Base-by-base conservation (phyloP, 2,329 filamentous ascomycete genomes). In the Venturia nashicola region DNA sequence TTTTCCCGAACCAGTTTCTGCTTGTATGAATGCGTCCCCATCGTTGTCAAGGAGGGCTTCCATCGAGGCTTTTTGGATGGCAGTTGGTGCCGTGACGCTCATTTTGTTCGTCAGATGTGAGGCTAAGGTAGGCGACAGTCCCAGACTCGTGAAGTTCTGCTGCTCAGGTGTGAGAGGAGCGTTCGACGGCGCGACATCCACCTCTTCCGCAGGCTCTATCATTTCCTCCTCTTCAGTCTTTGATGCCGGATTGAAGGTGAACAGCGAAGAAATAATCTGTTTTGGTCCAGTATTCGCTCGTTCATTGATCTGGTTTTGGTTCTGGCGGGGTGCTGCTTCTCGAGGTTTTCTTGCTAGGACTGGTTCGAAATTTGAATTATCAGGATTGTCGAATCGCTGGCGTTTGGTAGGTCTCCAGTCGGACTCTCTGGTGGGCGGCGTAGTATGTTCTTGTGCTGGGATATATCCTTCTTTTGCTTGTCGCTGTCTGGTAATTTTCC, bases 1-100 rank as follows among this genome's bases (percentile, higher is more conserved):
- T 78, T 99, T 99, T 76, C 94, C 94, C 0, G 94, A 99, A 69
- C 94, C 94, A 0, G 94, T 99, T 77, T 99, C 89, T 2, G 94
- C 95, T 74, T 97, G 94, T 42, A 99, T 88, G 70, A 99, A 99
- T 2, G 92, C 92, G 78, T 99, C 94, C 57, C 84, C 86, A 69
- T 96, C 89, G 62, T 88, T 87, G 51, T 86, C 86, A 55, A 96
- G 76, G 66, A 99, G 77, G 69, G 94, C 87, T 51, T 89, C 82
- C 46, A 99, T 87, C 0, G 93, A 88, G 66, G 90, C 90, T 70
- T 92, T 92, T 76, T 99, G 94, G 72, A 99, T 97, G 0, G 90
- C 91, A 0, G 94, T 99, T 6, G 94, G 94, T 0, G 90, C 89
- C 72, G 92, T 94, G 73, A 99, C 83, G 64, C 88, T 83, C 75